phyloP scores from a whole-genome alignment of 1,139 yeast species.

The Pneumocystis carinii region DNA sequence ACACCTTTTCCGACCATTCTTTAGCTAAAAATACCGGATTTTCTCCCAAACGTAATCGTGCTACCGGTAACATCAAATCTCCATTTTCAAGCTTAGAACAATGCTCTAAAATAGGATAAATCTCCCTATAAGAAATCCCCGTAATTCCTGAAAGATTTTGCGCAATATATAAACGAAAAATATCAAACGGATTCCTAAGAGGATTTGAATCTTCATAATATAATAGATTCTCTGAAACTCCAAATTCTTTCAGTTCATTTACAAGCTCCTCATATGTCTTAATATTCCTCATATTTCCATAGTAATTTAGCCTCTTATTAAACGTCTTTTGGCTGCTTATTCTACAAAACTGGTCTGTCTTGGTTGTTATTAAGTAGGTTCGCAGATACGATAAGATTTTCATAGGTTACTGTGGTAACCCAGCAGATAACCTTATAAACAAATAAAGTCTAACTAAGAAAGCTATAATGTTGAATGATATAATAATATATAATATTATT shows the following conservation, averaged over 20 bases:
- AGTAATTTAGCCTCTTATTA: background rate
- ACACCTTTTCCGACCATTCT: constrained; percentile 50
- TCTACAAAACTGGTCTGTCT: background rate
- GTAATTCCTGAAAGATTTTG: constrained; percentile 59
- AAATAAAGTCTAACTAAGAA: background rate
- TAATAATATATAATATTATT: background rate
- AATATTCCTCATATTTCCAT: background rate
- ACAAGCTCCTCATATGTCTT: background rate
- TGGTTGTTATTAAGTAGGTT: background rate
- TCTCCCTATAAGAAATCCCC: constrained; percentile 51
- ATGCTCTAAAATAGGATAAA: constrained; percentile 78
- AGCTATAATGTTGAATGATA: background rate
- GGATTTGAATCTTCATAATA: constrained; percentile 44
- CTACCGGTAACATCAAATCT: constrained; percentile 81
- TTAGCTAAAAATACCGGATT: constrained; percentile 72
- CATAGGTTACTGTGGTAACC: too few species aligned
- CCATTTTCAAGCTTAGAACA: constrained; percentile 62
- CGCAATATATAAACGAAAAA: constrained; percentile 78
- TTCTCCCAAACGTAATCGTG: constrained; percentile 80
- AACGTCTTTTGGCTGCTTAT: background rate
- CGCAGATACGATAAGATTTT: too few species aligned
- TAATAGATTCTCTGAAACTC: constrained; percentile 13
- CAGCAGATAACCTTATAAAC: too few species aligned
- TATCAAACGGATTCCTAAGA: constrained; percentile 59
- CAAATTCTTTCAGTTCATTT: constrained; percentile 1